phyloP scores from a whole-genome alignment of 495 filamentous ascomycete genomes.

The Penicillium manginii region DNA sequence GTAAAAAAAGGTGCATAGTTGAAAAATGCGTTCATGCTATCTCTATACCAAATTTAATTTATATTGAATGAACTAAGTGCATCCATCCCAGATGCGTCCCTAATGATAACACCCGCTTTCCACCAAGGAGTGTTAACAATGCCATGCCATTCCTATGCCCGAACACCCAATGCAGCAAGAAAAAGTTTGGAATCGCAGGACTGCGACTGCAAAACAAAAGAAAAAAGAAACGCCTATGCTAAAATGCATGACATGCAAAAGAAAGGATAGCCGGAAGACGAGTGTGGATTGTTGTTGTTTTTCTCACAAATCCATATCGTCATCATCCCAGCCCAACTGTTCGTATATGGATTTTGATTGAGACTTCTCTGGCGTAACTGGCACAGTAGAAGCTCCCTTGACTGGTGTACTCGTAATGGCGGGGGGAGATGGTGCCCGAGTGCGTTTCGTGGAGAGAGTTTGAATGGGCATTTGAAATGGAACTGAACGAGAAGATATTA shows the following conservation, averaged over 20 bases:
- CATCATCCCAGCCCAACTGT: conserved; percentile 77
- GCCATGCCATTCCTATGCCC: background rate
- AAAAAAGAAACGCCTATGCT: conserved; percentile 1
- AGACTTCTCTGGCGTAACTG: conserved; percentile 48
- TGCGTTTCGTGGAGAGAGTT: conserved; percentile 7
- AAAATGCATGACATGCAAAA: conserved; percentile 10
- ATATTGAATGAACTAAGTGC: background rate
- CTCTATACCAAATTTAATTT: background rate
- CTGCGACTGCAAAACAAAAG: background rate
- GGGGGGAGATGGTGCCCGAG: conserved; percentile 19
- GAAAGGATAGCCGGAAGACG: background rate
- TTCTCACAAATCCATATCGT: conserved; percentile 51
- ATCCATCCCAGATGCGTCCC: background rate
- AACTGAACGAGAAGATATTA: conserved; percentile 14
- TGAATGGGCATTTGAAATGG: conserved; percentile 2
- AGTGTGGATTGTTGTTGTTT: background rate
- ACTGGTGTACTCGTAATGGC: conserved; percentile 28
- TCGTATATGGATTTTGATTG: conserved; percentile 64
- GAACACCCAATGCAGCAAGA: background rate
- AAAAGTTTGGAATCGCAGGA: background rate
- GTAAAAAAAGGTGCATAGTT: too few species aligned
- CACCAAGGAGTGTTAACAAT: background rate
- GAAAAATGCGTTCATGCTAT: background rate
- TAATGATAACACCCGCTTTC: background rate
- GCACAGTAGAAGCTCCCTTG: conserved; percentile 29